phyloP scores from a whole-genome alignment of 2,329 filamentous ascomycete species.

The Neocucurbitaria cava region DNA sequence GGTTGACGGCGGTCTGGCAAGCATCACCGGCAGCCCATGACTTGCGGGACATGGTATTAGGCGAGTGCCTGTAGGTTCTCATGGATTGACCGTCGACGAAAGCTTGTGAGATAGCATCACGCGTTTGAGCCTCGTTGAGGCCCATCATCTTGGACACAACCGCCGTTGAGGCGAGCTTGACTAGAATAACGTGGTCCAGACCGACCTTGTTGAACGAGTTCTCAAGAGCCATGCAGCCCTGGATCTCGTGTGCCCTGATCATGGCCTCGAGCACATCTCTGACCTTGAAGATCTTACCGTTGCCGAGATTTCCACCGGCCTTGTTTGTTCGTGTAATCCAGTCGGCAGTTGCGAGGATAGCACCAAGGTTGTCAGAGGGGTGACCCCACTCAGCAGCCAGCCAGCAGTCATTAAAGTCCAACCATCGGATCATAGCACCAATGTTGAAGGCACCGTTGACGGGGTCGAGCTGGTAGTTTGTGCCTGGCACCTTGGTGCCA shows the following conservation, averaged over 20 bases:
- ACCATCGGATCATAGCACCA: constrained; percentile 97
- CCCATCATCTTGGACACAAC: constrained; percentile 96
- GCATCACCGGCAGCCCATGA: constrained; percentile 99
- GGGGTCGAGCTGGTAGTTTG: constrained; percentile 91
- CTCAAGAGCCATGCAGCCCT: constrained; percentile 93
- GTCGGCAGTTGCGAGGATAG: constrained; percentile 94
- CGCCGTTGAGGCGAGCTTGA: constrained; percentile 95
- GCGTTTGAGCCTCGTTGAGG: constrained; percentile 86
- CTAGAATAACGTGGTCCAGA: constrained; percentile 94
- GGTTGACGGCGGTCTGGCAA: constrained; percentile 92
- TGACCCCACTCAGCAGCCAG: constrained; percentile 98
- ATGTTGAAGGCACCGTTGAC: constrained; percentile 99
- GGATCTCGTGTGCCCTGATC: constrained; percentile 99
- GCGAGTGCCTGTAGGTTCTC: constrained; percentile 95
- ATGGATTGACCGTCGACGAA: constrained; percentile 97
- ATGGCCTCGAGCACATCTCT: constrained; percentile 93
- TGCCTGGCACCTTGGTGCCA: constrained; percentile 89
- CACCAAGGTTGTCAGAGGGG: constrained; percentile 96
- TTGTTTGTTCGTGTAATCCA: constrained; percentile 96
- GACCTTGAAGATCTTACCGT: constrained; percentile 83
- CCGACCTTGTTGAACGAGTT: constrained; percentile 99
- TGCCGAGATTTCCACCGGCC: constrained; percentile 75
- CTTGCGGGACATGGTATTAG: constrained; percentile 99
- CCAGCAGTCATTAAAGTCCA: constrained; percentile 99
- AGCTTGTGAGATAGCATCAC: constrained; percentile 93